A percentile compares a stretch with the other conserved stretches of the same genome.
Conservation (phyloP, 306 rosid species). For the Pterocarpus santalinus region DNA sequence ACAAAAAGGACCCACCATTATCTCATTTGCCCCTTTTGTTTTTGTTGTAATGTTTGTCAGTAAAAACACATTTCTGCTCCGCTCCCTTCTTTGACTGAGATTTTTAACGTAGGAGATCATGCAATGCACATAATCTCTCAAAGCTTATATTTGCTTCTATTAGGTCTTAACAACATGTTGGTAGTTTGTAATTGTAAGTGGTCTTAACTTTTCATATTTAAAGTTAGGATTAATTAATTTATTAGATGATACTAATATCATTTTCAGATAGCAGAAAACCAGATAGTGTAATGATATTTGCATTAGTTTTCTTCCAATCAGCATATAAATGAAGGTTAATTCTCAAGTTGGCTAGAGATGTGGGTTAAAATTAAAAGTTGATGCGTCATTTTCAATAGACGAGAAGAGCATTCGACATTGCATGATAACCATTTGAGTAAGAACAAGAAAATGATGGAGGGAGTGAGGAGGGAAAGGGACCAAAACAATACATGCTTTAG, state of each 20-base stretch:
- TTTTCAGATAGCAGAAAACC: conserved; percentile 43
- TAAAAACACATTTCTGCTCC: conserved; percentile 10
- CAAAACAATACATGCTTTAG: conserved; percentile 45
- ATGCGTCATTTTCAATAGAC: conserved; percentile 48
- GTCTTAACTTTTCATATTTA: too few species aligned
- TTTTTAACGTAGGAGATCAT: conserved; percentile 11
- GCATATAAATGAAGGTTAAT: neutral
- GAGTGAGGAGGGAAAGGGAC: conserved; percentile 44
- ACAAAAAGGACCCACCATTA: conserved; percentile 66
- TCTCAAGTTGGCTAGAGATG: too few species aligned
- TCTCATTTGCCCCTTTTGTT: conserved; percentile 47
- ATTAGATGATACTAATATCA: neutral
- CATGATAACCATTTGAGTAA: conserved; percentile 53
- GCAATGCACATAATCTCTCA: conserved; percentile 25
- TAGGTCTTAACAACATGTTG: conserved; percentile 1
- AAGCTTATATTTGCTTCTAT: neutral
- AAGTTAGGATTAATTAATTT: too few species aligned
- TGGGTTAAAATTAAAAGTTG: conserved; percentile 41
- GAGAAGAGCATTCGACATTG: conserved; percentile 41
- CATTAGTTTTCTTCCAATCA: conserved; percentile 42
- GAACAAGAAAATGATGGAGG: conserved; percentile 47
- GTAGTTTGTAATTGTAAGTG: neutral
- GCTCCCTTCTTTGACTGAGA: conserved; percentile 56
- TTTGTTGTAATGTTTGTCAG: neutral
- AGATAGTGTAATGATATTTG: conserved; percentile 48